Percentiles rank a stretch among this genome's conserved stretches.
Conservation (phyloP, 202 grass and related monocot species). For the Digitaria exilis region DNA sequence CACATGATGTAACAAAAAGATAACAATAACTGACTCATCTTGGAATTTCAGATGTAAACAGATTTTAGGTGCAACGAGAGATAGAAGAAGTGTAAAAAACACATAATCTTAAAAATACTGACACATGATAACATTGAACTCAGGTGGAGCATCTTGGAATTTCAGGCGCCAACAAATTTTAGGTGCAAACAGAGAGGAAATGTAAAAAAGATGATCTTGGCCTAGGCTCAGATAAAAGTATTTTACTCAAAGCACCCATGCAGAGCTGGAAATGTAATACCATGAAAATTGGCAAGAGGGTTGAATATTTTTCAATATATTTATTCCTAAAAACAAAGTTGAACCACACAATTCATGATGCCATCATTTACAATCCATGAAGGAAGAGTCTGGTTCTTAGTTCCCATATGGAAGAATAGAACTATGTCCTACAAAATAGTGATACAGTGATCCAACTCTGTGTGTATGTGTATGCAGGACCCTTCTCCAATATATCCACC, state of each 20-base stretch:
- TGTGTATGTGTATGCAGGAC: not conserved
- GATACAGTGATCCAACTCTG: not conserved
- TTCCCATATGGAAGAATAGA: not conserved
- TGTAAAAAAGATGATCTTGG: not conserved
- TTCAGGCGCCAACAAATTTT: too few relatives aligned
- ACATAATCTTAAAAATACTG: not conserved
- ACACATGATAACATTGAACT: slow-evolving; percentile 24
- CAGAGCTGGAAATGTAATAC: not conserved
- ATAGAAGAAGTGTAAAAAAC: not conserved
- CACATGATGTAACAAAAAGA: slow-evolving; percentile 30
- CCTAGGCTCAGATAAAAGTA: not conserved
- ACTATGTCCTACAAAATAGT: not conserved
- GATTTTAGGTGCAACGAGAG: slow-evolving; percentile 3
- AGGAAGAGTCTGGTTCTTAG: too few relatives aligned
- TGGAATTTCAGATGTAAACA: not conserved
- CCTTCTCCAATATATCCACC: not conserved
- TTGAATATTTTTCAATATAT: not conserved
- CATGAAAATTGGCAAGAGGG: not conserved
- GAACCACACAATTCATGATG: not conserved
- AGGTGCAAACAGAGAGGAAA: not conserved
- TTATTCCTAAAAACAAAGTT: not conserved
- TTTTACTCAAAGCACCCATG: not conserved
- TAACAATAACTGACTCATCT: too few relatives aligned
- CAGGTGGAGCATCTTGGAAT: not conserved
- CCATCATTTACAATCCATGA: too few relatives aligned